Evolutionary conservation across 129 eudicot genomes (phyloP).

Genomic region (Flaveria linearis): DNA sequence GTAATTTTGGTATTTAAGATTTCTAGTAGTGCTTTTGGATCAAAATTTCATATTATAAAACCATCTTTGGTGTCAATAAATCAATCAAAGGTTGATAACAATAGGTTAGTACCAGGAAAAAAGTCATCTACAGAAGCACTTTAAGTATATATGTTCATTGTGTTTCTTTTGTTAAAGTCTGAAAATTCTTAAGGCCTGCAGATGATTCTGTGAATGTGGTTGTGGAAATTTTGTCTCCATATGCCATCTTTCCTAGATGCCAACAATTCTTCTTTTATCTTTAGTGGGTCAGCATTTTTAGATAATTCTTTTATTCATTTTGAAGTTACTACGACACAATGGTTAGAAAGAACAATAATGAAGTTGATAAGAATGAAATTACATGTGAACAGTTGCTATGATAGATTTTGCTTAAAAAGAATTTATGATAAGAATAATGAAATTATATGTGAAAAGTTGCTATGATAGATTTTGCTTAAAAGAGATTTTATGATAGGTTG

Average conservation of each 20-base stretch:
- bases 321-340: neutral
- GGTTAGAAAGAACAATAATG: neutral
- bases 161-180: constrained; percentile 30
- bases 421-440: neutral
- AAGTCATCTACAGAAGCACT: constrained; percentile 24
- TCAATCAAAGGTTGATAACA: neutral
- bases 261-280: constrained; percentile 33
- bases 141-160: constrained; percentile 11
- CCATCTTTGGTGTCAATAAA: neutral
- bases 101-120: neutral
- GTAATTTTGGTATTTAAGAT: too few relatives aligned
- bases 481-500: neutral
- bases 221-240: constrained; percentile 45
- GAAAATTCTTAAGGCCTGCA: constrained; percentile 19
- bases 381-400: neutral
- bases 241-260: constrained; percentile 39
- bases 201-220: constrained; percentile 19
- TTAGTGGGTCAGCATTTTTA: constrained; percentile 16
- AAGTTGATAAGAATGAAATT: neutral
- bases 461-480: neutral
- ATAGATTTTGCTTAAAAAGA: neutral
- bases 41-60: neutral
- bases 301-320: neutral
- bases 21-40: neutral
- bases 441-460: neutral